A percentile compares a stretch with the other conserved stretches of the same genome.
Evolutionary conservation across 352 stramenopile species (phyloP).

Genomic region (Nothophytophthora sp.): DNA sequence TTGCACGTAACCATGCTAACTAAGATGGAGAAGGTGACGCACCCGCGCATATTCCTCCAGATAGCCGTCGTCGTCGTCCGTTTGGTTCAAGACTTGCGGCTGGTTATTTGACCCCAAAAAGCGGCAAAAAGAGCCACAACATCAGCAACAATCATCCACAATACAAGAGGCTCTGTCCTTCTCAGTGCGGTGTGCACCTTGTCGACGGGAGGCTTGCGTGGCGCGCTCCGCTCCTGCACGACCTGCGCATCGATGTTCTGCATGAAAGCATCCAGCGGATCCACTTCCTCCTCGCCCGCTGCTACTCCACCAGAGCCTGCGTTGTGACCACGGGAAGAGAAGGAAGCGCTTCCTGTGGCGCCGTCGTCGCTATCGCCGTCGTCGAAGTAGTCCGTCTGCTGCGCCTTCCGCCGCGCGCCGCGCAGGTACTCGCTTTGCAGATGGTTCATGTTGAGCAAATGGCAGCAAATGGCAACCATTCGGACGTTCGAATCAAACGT

Average conservation of each 20-base stretch:
- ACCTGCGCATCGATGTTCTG: slow-evolving; percentile 78
- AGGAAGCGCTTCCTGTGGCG: neutral
- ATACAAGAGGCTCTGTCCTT: neutral
- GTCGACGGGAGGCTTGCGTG: slow-evolving; percentile 22
- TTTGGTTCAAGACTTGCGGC: slow-evolving; percentile 38
- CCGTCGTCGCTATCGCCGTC: slow-evolving; percentile 53
- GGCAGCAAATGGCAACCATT: slow-evolving; percentile 10
- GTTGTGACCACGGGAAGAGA: neutral
- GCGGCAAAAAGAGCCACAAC: neutral
- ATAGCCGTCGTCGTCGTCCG: slow-evolving; percentile 32
- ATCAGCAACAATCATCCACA: no score
- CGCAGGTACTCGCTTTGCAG: slow-evolving; percentile 63
- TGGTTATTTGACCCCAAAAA: no score
- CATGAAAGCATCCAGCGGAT: slow-evolving; percentile 88
- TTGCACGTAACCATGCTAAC: no score
- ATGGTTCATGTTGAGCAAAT: slow-evolving; percentile 33
- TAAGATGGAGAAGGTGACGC: neutral
- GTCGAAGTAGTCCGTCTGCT: slow-evolving; percentile 64
- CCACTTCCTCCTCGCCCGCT: slow-evolving; percentile 53
- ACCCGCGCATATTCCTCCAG: slow-evolving; percentile 34
- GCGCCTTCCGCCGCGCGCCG: slow-evolving; percentile 52
- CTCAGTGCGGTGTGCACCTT: slow-evolving; percentile 31
- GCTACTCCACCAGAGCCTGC: neutral
- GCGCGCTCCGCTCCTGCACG: slow-evolving; percentile 28
- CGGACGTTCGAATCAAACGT: slow-evolving; percentile 13